Percentiles rank a stretch among this genome's conserved stretches.
phyloP scores from a whole-genome alignment of 345 rosid genomes.

The Eucalyptus viminalis region DNA sequence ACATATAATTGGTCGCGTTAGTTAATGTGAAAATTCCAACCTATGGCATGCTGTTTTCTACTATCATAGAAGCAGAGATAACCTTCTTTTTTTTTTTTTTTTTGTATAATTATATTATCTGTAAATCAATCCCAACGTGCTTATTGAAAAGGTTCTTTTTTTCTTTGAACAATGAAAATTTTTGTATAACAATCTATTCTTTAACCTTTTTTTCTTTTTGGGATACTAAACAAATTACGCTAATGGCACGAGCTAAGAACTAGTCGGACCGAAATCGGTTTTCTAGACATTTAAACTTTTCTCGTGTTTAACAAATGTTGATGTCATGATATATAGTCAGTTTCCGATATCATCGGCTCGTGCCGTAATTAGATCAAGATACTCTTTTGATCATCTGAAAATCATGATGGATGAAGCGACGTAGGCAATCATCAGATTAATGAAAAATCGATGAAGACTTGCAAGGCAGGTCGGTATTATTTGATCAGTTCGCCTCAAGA shows the following conservation, averaged over 20 bases:
- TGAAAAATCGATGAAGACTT: background rate
- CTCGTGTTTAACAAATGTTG: background rate
- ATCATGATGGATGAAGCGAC: background rate
- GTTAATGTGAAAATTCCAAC: background rate
- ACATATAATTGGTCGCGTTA: background rate
- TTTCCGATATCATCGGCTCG: rapidly evolving
- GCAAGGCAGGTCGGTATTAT: background rate
- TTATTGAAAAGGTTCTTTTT: no score
- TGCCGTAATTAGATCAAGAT: rapidly evolving
- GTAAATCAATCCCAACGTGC: background rate
- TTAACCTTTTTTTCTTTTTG: background rate
- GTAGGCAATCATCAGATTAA: background rate
- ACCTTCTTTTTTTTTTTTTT: background rate
- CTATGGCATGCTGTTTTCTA: background rate
- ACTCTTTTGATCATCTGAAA: background rate
- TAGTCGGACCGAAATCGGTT: background rate
- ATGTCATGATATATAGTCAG: background rate
- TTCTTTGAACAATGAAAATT: background rate
- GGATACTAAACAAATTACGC: rapidly evolving
- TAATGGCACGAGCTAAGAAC: rapidly evolving
- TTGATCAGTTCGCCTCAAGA: background rate
- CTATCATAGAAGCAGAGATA: background rate
- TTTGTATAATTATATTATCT: no score
- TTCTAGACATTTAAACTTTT: no score
- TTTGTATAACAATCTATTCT: no score